These are phyloP conservation scores for Chytriomyces sp. DNA, from an alignment of 192 early-diverging fungal species.

Conservation along the genomic window DNA sequence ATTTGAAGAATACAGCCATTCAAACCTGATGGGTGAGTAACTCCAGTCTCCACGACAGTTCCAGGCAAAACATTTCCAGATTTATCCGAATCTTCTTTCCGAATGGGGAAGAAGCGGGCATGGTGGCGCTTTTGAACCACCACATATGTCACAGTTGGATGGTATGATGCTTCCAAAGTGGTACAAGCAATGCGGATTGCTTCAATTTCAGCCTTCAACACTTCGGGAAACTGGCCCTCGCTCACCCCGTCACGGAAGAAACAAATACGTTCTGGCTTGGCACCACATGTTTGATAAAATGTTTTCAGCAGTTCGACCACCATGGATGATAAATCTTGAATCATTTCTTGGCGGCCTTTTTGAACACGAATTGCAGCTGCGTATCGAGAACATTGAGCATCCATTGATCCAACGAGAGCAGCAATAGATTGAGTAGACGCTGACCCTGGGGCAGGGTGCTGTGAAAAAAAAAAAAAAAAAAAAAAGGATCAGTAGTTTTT, in stretches of 20 bases:
- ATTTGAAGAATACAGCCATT: conserved; percentile 20
- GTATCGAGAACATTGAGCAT: conserved; percentile 64
- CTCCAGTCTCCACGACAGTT: conserved; percentile 62
- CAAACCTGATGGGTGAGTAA: conserved; percentile 58
- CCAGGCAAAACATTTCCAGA: conserved; percentile 65
- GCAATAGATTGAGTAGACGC: conserved; percentile 63
- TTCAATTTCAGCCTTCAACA: conserved; percentile 76
- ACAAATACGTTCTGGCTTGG: conserved; percentile 62
- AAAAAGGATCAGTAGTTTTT: neutral
- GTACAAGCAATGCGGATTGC: conserved; percentile 72
- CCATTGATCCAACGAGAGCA: conserved; percentile 64
- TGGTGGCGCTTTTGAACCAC: conserved; percentile 92
- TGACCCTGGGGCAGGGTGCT: conserved; percentile 59
- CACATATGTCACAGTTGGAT: conserved; percentile 81
- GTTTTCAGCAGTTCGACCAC: conserved; percentile 60
- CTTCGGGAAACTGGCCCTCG: conserved; percentile 82
- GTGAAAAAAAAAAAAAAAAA: conserved; percentile 9
- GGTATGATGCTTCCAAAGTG: conserved; percentile 70
- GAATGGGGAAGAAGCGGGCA: conserved; percentile 70
- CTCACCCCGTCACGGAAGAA: conserved; percentile 80
- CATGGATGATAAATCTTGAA: conserved; percentile 60
- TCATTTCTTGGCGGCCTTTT: conserved; percentile 54
- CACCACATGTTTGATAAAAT: conserved; percentile 62
- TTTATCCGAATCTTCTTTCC: conserved; percentile 59
- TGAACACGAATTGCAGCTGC: conserved; percentile 60